Evolutionary conservation across 2,329 filamentous ascomycete species (phyloP), one percentile per base, ranked within the genome.

Genomic region (Penicillium sp.): DNA sequence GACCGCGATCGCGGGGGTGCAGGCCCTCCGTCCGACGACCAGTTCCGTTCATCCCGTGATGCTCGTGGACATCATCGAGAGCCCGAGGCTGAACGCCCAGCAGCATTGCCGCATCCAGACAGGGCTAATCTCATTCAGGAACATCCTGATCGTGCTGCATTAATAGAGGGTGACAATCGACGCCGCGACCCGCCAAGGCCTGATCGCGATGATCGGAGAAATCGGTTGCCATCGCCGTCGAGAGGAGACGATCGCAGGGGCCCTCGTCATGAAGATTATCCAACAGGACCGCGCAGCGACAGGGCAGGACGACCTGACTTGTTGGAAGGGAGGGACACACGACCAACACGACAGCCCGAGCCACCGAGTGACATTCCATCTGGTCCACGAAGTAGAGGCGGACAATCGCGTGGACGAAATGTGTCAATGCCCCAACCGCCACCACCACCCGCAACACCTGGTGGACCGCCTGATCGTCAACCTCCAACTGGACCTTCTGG

Each of bases 261-360:
- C 11, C 50, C 51, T 54, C 71, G 67, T 38, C 74, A 72, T 60
- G 80, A 77, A 16, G 73, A 75, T 49, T 73, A 81, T 46, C 83
- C 82, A 5, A 79, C 77, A 20, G 82, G 81, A 16, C 82, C 82
- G 53, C 78, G 81, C 56, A 71, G 71, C 50, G 75, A 75, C 52
- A 72, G 78, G 47, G 63, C 56, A 56, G 59, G 63, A 20, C 65
- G 64, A 42, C 49, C 66, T 33, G 68, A 72, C 40, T 58, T 63
- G 20, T 57, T 63, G 24, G 69, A 77, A 40, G 62, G 67, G 14
- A 68, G 68, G 51, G 79, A 80, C 28, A 64, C 71, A 30, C 61
- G 66, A 28, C 56, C 68, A 46, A 63, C 64, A 20, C 68, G 73
- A n/a, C 71, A 71, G 61, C 68, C 70, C 16, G 72, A 74, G 12